These are phyloP conservation scores for Fusarium liriodendri DNA, from an alignment of 2,329 filamentous ascomycete species.

Conservation along the genomic window DNA sequence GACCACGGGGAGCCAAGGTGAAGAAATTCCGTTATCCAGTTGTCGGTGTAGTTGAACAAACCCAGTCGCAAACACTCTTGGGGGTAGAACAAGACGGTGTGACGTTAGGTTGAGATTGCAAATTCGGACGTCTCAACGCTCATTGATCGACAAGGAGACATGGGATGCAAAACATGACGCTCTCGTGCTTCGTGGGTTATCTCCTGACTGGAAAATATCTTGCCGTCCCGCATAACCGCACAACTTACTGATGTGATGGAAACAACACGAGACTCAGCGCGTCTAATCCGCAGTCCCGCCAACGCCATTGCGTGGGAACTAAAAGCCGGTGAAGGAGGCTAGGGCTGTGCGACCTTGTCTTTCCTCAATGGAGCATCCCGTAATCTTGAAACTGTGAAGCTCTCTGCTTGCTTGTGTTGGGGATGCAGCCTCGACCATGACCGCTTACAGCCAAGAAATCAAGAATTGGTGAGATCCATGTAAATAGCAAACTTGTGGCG, in stretches of 20 bases:
- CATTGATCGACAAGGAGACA: not conserved
- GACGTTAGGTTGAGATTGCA: constrained; percentile 17
- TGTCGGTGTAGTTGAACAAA: constrained; percentile 24
- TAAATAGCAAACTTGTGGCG: not conserved
- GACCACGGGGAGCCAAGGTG: constrained; percentile 32
- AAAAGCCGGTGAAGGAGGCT: not conserved
- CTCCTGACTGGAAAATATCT: not conserved
- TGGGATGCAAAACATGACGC: not conserved
- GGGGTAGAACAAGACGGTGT: constrained; percentile 28
- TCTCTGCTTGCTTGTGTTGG: constrained; percentile 1
- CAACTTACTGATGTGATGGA: not conserved
- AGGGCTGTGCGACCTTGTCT: not conserved
- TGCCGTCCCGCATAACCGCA: not conserved
- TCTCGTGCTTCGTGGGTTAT: constrained; percentile 1
- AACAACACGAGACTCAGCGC: not conserved
- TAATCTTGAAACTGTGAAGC: not conserved
- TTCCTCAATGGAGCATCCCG: not conserved
- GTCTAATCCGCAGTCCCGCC: not conserved
- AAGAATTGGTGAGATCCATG: not conserved
- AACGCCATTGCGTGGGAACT: not conserved
- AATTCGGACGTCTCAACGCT: not conserved
- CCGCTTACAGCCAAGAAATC: not conserved
- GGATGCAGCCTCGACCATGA: not conserved
- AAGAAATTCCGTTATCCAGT: not conserved
- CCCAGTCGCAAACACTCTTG: not conserved